Conservation (phyloP, 768 basidiomycete genomes). For the Gelatoporia subvermispora region DNA sequence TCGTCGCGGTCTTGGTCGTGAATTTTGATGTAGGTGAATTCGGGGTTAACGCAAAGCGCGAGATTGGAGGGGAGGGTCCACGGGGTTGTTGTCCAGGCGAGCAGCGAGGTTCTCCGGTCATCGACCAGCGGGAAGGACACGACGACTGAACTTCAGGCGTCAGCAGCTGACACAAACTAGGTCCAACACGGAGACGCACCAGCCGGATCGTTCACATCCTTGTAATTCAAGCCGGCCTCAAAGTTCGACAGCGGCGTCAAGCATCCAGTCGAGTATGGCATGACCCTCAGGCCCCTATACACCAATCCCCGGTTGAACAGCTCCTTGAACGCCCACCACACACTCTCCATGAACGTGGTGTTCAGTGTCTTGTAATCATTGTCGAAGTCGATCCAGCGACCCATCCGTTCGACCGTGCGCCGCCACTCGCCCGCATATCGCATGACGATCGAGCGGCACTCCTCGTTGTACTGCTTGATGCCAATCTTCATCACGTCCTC, state of each 20-base stretch:
- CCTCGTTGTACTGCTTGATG: conserved; percentile 95
- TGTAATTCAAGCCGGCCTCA: conserved; percentile 89
- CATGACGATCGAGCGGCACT: conserved; percentile 97
- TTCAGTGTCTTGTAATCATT: conserved; percentile 99
- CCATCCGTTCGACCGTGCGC: conserved; percentile 92
- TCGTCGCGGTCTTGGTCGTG: conserved; percentile 81
- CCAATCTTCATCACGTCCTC: conserved; percentile 94
- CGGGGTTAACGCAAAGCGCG: conserved; percentile 92
- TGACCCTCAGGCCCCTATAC: conserved; percentile 89
- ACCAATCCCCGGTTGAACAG: conserved; percentile 91
- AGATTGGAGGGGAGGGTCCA: conserved; percentile 98
- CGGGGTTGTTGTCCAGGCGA: conserved; percentile 99
- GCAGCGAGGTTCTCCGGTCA: conserved; percentile 81
- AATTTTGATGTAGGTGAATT: conserved; percentile 95
- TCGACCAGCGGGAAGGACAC: conserved; percentile 91
- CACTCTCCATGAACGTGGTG: conserved; percentile 90
- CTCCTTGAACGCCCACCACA: conserved; percentile 98
- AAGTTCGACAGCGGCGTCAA: conserved; percentile 97
- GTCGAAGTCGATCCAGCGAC: conserved; percentile 99
- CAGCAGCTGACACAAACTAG: no score
- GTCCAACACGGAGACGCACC: conserved; percentile 42
- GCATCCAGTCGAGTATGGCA: conserved; percentile 97
- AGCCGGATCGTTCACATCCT: conserved; percentile 91
- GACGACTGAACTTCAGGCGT: conserved; percentile 62
- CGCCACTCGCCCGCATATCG: conserved; percentile 94